These are phyloP conservation scores for Ceratobasidium sp. DNA, from an alignment of 1,284 basidiomycete species.

Conservation along the genomic window DNA sequence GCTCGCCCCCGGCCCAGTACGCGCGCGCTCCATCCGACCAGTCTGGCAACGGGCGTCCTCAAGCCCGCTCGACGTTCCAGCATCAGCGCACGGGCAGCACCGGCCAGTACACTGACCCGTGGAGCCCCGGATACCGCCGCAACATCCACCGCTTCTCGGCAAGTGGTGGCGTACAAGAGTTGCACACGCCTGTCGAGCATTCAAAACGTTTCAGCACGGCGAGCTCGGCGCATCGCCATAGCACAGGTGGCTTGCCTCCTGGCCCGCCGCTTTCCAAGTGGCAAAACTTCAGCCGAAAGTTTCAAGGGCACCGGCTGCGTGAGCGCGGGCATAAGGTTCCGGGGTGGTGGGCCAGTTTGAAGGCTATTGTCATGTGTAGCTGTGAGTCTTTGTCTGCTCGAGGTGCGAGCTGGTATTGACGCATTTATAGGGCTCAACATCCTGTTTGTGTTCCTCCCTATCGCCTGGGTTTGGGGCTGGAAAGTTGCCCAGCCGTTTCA, in stretches of 20 bases:
- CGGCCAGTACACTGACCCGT: slow-evolving; percentile 17
- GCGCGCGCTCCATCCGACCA: neutral
- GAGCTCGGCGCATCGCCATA: neutral
- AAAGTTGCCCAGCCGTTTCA: slow-evolving; percentile 36
- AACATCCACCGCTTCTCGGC: slow-evolving; percentile 17
- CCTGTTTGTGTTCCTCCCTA: slow-evolving; percentile 38
- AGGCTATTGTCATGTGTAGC: slow-evolving; percentile 32
- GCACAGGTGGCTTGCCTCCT: neutral
- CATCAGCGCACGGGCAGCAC: slow-evolving; percentile 26
- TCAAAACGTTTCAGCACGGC: slow-evolving; percentile 5
- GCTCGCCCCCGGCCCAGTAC: slow-evolving; percentile 4
- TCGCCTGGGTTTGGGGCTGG: slow-evolving; percentile 38
- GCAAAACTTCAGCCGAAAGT: slow-evolving; percentile 37
- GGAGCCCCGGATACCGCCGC: slow-evolving; percentile 36
- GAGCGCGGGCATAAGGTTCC: slow-evolving; percentile 33
- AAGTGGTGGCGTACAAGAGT: neutral
- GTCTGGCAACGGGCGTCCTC: slow-evolving; percentile 13
- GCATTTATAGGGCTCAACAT: slow-evolving; percentile 38
- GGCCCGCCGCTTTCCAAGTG: slow-evolving; percentile 12
- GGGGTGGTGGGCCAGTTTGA: slow-evolving; percentile 22
- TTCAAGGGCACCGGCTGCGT: slow-evolving; percentile 14
- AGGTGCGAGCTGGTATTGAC: neutral
- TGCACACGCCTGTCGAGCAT: neutral
- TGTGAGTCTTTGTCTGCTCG: slow-evolving; percentile 13
- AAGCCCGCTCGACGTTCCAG: slow-evolving; percentile 4